Evolutionary conservation across 2,329 filamentous ascomycete genomes (phyloP).

Genomic region (Dothidotthia symphoricarpi): DNA sequence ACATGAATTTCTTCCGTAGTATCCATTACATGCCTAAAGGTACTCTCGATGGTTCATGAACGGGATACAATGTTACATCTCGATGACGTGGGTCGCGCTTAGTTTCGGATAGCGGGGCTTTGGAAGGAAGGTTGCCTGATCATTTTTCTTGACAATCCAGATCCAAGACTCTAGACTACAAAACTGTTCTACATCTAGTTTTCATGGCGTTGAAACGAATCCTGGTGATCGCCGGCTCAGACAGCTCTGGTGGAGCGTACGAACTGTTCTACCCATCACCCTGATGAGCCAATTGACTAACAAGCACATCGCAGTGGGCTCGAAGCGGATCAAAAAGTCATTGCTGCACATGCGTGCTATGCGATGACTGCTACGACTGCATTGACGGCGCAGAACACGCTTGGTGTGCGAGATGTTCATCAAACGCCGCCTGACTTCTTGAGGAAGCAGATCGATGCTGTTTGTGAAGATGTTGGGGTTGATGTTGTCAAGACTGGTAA

Average conservation of each 20-base stretch:
- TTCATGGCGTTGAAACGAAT: slow-evolving; percentile 53
- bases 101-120: slow-evolving; percentile 27
- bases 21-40: too few relatives aligned
- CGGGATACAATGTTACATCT: background rate
- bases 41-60: background rate
- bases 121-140: slow-evolving; percentile 7
- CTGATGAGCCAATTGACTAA: slow-evolving; percentile 19
- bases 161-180: slow-evolving; percentile 1
- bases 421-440: slow-evolving; percentile 76
- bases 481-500: slow-evolving; percentile 90
- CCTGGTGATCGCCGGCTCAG: slow-evolving; percentile 81
- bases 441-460: slow-evolving; percentile 79
- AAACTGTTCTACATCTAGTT: background rate
- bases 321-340: slow-evolving; percentile 93
- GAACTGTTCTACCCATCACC: slow-evolving; percentile 31
- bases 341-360: slow-evolving; percentile 89
- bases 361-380: slow-evolving; percentile 95
- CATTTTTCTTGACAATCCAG: slow-evolving; percentile 9
- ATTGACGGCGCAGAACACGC: slow-evolving; percentile 93
- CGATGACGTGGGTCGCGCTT: slow-evolving; percentile 28
- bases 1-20: too few relatives aligned
- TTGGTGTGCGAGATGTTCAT: slow-evolving; percentile 78
- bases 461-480: slow-evolving; percentile 77
- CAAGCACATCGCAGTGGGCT: slow-evolving; percentile 63
- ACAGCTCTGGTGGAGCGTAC: slow-evolving; percentile 87